These are phyloP conservation scores for Entamoeba moshkovskii DNA, from an alignment of 208 protist species.

Conservation along the genomic window DNA sequence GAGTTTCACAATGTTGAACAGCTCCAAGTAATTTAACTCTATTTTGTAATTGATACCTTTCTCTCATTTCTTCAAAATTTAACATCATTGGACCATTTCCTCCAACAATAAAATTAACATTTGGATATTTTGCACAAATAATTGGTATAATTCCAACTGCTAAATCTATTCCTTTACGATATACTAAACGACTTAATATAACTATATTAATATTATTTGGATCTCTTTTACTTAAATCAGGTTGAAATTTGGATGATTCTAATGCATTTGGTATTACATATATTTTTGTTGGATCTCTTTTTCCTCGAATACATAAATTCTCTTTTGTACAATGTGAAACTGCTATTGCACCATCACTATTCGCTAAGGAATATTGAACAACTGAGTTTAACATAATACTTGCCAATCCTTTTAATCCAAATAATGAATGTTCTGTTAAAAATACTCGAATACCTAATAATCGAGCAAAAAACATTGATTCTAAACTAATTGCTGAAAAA, in stretches of 20 bases:
- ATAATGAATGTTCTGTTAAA: slow-evolving; percentile 94
- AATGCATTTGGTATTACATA: slow-evolving; percentile 92
- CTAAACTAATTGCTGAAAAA: slow-evolving; percentile 76
- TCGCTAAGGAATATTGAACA: slow-evolving; percentile 72
- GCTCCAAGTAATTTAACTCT: slow-evolving; percentile 5
- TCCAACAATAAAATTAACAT: slow-evolving; percentile 18
- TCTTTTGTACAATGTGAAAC: slow-evolving; percentile 87
- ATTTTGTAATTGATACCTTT: neutral
- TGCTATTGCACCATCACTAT: slow-evolving; percentile 82
- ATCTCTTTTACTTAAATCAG: slow-evolving; percentile 19
- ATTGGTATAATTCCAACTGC: slow-evolving; percentile 9
- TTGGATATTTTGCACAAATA: slow-evolving; percentile 9
- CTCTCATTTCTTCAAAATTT: slow-evolving; percentile 13
- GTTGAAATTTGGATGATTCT: slow-evolving; percentile 57
- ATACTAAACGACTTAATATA: slow-evolving; percentile 11
- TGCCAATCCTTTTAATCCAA: slow-evolving; percentile 78
- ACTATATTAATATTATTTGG: slow-evolving; percentile 2
- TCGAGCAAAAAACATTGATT: slow-evolving; percentile 73
- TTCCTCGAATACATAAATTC: slow-evolving; percentile 80
- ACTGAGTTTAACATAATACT: slow-evolving; percentile 87
- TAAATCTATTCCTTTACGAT: slow-evolving; percentile 17
- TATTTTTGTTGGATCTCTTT: slow-evolving; percentile 62
- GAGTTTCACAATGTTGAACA: slow-evolving; percentile 19
- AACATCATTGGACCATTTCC: slow-evolving; percentile 6
- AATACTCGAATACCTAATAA: slow-evolving; percentile 76